Conservation (phyloP, 345 rosid species). For the Arabidopsis arenosa region DNA sequence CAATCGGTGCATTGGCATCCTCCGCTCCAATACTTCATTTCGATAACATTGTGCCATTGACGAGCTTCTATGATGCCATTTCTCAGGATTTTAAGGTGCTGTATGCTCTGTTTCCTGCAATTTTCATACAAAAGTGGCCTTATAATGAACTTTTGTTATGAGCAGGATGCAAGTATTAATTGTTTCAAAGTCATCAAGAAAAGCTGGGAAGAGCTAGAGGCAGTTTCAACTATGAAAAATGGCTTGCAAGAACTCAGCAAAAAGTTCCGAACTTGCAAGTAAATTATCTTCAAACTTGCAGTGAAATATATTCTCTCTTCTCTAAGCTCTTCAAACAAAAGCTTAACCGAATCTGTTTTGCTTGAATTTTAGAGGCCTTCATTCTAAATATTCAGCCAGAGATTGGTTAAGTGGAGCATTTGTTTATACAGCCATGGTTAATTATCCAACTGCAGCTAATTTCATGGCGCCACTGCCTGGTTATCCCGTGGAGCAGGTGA, state of each 20-base stretch:
- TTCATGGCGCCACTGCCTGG: slow-evolving; percentile 82
- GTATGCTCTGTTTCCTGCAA: slow-evolving; percentile 5
- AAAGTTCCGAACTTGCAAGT: slow-evolving; percentile 72
- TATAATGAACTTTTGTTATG: slow-evolving; percentile 14
- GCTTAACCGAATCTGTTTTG: background rate
- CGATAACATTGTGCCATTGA: slow-evolving; percentile 66
- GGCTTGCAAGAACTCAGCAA: slow-evolving; percentile 66
- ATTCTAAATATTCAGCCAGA: slow-evolving; percentile 52
- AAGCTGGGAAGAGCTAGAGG: slow-evolving; percentile 72
- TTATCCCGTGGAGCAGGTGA: slow-evolving; percentile 70
- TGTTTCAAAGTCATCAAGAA: slow-evolving; percentile 73
- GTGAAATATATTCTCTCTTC: background rate
- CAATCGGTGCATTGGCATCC: slow-evolving; percentile 83
- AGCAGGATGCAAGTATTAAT: slow-evolving; percentile 67
- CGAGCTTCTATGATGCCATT: slow-evolving; percentile 79
- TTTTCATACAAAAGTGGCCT: background rate
- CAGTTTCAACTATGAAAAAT: slow-evolving; percentile 52
- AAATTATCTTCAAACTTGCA: slow-evolving; percentile 22
- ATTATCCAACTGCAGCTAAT: slow-evolving; percentile 75
- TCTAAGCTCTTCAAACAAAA: background rate
- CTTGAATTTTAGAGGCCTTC: slow-evolving; percentile 50
- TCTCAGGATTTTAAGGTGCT: slow-evolving; percentile 72
- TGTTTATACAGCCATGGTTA: slow-evolving; percentile 75
- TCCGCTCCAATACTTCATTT: slow-evolving; percentile 82
- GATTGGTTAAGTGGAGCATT: slow-evolving; percentile 67